Evolutionary conservation across 2,329 filamentous ascomycete species (phyloP).

Genomic region (Volutella citrinella): DNA sequence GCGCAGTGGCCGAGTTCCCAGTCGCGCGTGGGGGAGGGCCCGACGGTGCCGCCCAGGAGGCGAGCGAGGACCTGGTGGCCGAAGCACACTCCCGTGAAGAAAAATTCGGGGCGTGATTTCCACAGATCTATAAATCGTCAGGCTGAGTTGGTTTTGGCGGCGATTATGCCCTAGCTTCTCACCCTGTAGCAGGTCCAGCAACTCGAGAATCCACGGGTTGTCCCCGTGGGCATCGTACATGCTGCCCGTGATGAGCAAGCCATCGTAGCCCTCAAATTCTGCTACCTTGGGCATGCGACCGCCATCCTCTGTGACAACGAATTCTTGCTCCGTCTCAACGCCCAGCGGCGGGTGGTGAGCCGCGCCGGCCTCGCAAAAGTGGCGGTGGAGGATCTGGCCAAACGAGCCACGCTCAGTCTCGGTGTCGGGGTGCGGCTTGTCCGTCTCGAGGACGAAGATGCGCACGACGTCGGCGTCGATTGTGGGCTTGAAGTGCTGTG

Average conservation of each 20-base stretch:
- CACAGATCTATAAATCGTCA: constrained; percentile 47
- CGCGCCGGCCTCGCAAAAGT: constrained; percentile 49
- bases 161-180: no score
- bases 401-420: constrained; percentile 48
- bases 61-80: constrained; percentile 77
- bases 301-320: constrained; percentile 48
- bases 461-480: constrained; percentile 28
- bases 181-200: constrained; percentile 57
- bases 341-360: constrained; percentile 51
- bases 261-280: constrained; percentile 64
- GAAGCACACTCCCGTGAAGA: constrained; percentile 74
- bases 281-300: constrained; percentile 44
- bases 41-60: constrained; percentile 66
- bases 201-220: constrained; percentile 68
- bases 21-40: constrained; percentile 56
- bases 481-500: constrained; percentile 23
- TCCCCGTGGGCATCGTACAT: constrained; percentile 69
- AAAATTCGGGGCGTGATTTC: constrained; percentile 47
- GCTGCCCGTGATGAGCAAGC: constrained; percentile 69
- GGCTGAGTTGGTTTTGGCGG: no score
- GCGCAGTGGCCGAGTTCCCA: constrained; percentile 73
- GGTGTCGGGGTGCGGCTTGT: constrained; percentile 51
- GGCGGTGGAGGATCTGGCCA: constrained; percentile 49
- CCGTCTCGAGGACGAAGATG: constrained; percentile 56
- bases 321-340: constrained; percentile 53